These are phyloP conservation scores for Paracoccidioides lutzii DNA, from an alignment of 2,329 filamentous ascomycete species.

Conservation along the genomic window DNA sequence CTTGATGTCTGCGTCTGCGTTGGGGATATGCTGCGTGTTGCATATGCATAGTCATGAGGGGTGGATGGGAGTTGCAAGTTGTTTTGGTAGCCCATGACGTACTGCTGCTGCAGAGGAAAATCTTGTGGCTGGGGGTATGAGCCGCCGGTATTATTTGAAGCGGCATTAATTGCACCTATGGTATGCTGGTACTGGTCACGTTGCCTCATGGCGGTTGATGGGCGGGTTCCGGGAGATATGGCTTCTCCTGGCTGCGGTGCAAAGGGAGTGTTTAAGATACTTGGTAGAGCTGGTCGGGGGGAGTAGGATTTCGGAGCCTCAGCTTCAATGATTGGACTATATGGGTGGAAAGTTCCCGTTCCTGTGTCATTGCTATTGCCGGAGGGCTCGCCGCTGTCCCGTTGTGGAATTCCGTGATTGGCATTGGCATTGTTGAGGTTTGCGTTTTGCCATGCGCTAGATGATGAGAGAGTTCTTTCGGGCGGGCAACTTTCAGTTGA, in stretches of 20 bases:
- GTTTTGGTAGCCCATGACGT: constrained; percentile 13
- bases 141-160: not conserved
- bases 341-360: not conserved
- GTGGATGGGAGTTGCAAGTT: constrained; percentile 10
- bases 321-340: constrained; percentile 3
- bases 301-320: constrained; percentile 8
- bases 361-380: not conserved
- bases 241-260: constrained; percentile 28
- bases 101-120: constrained; percentile 14
- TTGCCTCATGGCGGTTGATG: constrained; percentile 15
- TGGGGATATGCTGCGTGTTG: constrained; percentile 3
- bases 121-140: not conserved
- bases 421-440: not conserved
- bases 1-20: constrained; percentile 2
- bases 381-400: not conserved
- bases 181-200: not conserved
- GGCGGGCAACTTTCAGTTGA: constrained; percentile 18
- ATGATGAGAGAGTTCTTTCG: not conserved
- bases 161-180: not conserved
- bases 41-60: not conserved
- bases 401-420: not conserved
- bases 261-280: constrained; percentile 29
- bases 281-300: constrained; percentile 19
- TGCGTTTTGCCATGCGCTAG: not conserved
- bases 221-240: constrained; percentile 20